Base-by-base conservation (phyloP, 2,329 filamentous ascomycete genomes). In the Pseudogymnoascus sp. region DNA sequence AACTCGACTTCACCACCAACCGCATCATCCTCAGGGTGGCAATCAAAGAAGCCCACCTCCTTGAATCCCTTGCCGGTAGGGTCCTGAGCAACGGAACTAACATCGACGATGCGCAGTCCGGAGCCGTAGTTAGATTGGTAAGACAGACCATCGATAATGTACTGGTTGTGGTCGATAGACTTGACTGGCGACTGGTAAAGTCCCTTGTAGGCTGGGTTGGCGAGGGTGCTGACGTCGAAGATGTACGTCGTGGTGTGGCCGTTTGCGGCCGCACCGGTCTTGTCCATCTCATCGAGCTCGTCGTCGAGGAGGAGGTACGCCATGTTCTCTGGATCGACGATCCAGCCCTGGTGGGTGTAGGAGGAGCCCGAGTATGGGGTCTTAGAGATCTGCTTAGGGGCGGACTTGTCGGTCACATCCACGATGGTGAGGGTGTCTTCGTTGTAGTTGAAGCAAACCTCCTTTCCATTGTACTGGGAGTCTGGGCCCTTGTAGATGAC, bases 91-190 rank as follows among this genome's bases (percentile, higher is more conserved):
- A 79, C 77, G 8, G 74, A 76, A 28, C 73, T 72, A 34, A 79
- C 62, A 62, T 68, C 65, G 14, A 64, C 59, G 43, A 69, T 65
- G 18, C 63, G 76, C 8, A 83, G 75, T n/a, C 80, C 80, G 11
- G 77, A 75, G 3, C 75, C 79, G 65, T 82, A 83, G 72, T 82
- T 80, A 34, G 78, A 75, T 68, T 83, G 80, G 70, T 78, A 79
- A 2, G 74, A 72, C 18, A 74, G 72, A 1, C 76, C 76, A 53
- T 77, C 70, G 12, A 73, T 70, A n/a, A 79, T 72, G 49, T 80
- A 80, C 66, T 79, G 77, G 69, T 79, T 79, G 72, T 80, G 77
- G 66, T 79, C 78, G 42, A 80, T 74, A n/a, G 73, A 72, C 42
- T 72, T 72, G 53, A 73, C 74, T 1, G 68, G 69, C 18, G 71